Evolutionary conservation across 2,329 filamentous ascomycete genomes (phyloP).

Genomic region (Fusarium transvaalense): DNA sequence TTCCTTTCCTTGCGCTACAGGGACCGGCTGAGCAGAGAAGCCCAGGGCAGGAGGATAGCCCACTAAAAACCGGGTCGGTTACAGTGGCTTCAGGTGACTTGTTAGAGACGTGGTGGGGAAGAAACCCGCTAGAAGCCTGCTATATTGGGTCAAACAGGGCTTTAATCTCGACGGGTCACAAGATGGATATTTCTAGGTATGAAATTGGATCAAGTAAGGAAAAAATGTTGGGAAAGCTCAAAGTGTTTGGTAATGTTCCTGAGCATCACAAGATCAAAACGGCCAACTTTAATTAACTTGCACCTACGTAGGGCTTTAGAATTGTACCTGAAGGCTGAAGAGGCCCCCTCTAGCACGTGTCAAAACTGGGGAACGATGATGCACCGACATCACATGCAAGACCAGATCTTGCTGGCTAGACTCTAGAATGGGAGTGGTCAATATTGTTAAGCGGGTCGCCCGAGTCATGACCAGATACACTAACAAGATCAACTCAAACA

Average conservation of each 20-base stretch:
- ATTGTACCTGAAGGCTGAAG: conserved; percentile 38
- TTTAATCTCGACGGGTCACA: conserved; percentile 14
- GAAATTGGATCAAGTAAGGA: too few relatives aligned
- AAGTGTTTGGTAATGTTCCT: not conserved
- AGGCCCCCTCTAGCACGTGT: conserved; percentile 46
- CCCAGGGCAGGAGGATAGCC: conserved; percentile 18
- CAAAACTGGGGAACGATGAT: conserved; percentile 44
- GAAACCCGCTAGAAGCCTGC: conserved; percentile 43
- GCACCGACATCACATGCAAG: conserved; percentile 46
- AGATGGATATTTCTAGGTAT: too few relatives aligned
- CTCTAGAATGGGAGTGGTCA: conserved; percentile 9
- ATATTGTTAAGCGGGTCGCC: conserved; percentile 32
- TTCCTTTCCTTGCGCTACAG: conserved; percentile 42
- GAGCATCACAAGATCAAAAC: conserved; percentile 37
- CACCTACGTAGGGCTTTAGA: conserved; percentile 1
- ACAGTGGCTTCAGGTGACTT: conserved; percentile 40
- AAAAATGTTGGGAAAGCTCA: conserved; percentile 21
- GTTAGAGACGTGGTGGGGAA: conserved; percentile 38
- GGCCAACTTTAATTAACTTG: conserved; percentile 11
- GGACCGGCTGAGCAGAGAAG: conserved; percentile 42
- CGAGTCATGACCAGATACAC: conserved; percentile 35
- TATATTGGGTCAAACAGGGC: conserved; percentile 16
- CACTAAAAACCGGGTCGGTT: conserved; percentile 45
- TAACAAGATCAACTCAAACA: conserved; percentile 37
- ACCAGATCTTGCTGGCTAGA: conserved; percentile 6